Base-by-base conservation (phyloP, 768 basidiomycete species). In the Mycena chlorophos region DNA sequence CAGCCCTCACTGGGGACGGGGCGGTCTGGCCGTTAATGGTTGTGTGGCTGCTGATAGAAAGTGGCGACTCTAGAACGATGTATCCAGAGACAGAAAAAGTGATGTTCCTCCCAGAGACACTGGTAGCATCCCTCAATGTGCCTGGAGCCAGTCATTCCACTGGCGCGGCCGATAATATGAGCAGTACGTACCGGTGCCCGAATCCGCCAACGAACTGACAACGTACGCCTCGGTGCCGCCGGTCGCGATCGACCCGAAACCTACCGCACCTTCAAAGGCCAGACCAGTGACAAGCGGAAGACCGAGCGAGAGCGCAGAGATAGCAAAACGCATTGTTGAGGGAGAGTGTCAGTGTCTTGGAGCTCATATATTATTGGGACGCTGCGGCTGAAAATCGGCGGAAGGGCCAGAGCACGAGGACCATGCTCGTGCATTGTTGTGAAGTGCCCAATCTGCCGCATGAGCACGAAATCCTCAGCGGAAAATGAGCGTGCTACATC, bases 21-120 rank as follows among this genome's bases (percentile, higher is more conserved):
- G 63, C 63, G n/a, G 64, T 65, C 47, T 63, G 64, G 12, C 64
- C 64, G 28, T 63, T 65, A 25, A 65, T 65, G 4, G 64, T 65
- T 2, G 48, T 54, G 51, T 42, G 45, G 52, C 64, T 65, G 20
- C 58, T 49, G 12, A 65, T 54, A 17, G 64, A 65, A 2, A 65
- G 42, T 8, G 64, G 59, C 22, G 64, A 63, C 40, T 19, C 19
- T 29, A 65, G 64, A 14, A 61, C 59, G 57, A 65, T 59, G 48
- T 65, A 65, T 37, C 64, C 64, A 52, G 57, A 57, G 28, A 65
- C 62, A 37, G 64, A 54, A 49, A 65, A 65, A 30, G 64, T 65
- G 49, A 65, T 63, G 51, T 63, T 65, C 37, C 62, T 42, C 29
- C 63, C 63, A 5, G 63, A 58, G 25, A 46, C 61, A 37, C n/a